Evolutionary conservation across 179 eudicot species (phyloP).

Genomic region (Drosera spatulata): DNA sequence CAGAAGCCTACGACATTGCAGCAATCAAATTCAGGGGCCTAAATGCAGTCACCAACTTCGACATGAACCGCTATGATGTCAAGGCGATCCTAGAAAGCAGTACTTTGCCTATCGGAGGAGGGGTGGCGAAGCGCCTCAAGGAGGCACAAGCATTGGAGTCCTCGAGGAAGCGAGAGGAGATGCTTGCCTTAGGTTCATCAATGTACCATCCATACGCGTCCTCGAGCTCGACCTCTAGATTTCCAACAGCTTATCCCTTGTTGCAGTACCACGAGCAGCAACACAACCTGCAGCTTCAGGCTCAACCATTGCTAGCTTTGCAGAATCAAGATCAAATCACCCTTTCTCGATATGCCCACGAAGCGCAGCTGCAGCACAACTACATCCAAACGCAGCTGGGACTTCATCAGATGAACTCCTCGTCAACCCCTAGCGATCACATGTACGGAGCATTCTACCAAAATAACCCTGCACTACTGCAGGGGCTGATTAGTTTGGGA

Average conservation of each 20-base stretch:
- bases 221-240: conserved; percentile 21
- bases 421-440: conserved; percentile 17
- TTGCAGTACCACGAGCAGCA: conserved; percentile 27
- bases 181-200: conserved; percentile 35
- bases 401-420: conserved; percentile 19
- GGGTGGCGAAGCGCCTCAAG: conserved; percentile 86
- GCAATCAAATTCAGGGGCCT: conserved; percentile 98
- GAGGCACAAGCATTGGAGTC: conserved; percentile 82
- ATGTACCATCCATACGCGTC: neutral
- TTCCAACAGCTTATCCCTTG: conserved; percentile 40
- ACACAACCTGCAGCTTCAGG: neutral
- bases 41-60: conserved; percentile 90
- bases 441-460: conserved; percentile 34
- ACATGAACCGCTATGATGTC: conserved; percentile 87
- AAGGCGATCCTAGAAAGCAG: conserved; percentile 85
- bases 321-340: conserved; percentile 37
- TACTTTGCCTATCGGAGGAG: conserved; percentile 89
- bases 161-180: conserved; percentile 68
- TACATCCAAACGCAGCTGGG: conserved; percentile 54
- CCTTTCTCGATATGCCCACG: conserved; percentile 35
- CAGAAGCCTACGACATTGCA: conserved; percentile 95
- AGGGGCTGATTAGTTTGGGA: conserved; percentile 67
- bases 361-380: conserved; percentile 27
- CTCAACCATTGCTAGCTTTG: conserved; percentile 47
- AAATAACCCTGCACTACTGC: conserved; percentile 54